phyloP scores from a whole-genome alignment of 352 stramenopile species.

The Phytophthora multivora region DNA sequence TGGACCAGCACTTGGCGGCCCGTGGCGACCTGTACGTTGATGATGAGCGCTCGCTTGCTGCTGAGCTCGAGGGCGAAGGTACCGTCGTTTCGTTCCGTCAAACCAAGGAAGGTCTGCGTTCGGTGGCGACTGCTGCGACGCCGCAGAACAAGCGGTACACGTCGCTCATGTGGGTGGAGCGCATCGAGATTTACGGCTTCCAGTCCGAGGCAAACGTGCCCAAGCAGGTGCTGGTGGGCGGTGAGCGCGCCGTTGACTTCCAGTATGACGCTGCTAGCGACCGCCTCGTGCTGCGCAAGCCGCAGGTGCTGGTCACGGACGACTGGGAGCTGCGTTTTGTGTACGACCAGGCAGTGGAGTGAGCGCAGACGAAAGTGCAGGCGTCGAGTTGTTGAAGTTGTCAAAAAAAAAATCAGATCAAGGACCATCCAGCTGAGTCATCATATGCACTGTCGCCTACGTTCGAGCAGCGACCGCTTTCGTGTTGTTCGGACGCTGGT shows the following conservation, averaged over 20 bases:
- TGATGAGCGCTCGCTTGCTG: conserved; percentile 92
- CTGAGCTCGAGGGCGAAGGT: conserved; percentile 52
- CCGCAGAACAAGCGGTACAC: conserved; percentile 47
- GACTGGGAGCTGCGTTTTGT: conserved; percentile 74
- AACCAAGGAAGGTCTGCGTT: conserved; percentile 46
- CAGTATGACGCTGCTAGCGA: conserved; percentile 68
- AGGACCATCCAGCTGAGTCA: conserved; percentile 4
- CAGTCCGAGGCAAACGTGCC: conserved; percentile 47
- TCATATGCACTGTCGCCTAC: conserved; percentile 10
- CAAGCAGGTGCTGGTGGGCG: conserved; percentile 46
- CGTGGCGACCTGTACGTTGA: conserved; percentile 96
- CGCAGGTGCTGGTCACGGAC: conserved; percentile 64
- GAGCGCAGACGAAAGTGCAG: conserved; percentile 3
- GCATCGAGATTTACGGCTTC: conserved; percentile 83
- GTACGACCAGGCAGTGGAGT: conserved; percentile 42
- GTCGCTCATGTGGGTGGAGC: conserved; percentile 76
- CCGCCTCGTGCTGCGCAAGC: conserved; percentile 87
- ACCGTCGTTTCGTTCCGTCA: conserved; percentile 52
- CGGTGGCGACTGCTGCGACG: conserved; percentile 23
- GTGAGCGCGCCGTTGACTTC: conserved; percentile 55
- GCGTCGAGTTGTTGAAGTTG: conserved; percentile 16
- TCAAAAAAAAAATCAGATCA: conserved; percentile 26
- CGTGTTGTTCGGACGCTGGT: neutral
- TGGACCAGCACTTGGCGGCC: conserved; percentile 86
- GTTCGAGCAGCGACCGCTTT: neutral